Percentiles rank a stretch among this genome's conserved stretches.
Conservation (phyloP, 768 basidiomycete species). For the Suillus alpinus region DNA sequence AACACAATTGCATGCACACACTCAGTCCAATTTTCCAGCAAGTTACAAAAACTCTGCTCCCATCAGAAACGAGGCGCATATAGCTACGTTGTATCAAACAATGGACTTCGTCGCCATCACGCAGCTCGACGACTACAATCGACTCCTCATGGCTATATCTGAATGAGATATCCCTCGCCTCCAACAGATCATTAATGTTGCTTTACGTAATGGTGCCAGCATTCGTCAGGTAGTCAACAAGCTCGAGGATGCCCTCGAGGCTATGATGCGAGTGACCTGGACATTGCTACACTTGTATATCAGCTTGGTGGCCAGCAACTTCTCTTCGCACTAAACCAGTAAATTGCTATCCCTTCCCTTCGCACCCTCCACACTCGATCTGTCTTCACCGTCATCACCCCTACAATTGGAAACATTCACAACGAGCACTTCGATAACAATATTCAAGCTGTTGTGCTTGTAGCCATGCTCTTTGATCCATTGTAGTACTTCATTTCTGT, state of each 20-base stretch:
- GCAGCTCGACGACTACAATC: too few relatives aligned
- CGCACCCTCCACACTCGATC: constrained; percentile 3
- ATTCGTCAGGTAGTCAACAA: background rate
- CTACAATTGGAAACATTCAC: constrained; percentile 8
- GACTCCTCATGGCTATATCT: background rate
- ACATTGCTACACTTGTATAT: constrained; percentile 7
- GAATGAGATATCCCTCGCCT: constrained; percentile 6
- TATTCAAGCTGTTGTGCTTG: constrained; percentile 9
- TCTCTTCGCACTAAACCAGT: constrained; percentile 14
- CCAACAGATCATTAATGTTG: background rate
- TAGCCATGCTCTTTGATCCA: too few relatives aligned
- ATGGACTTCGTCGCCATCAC: background rate
- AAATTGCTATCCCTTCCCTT: constrained; percentile 10
- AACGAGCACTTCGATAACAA: constrained; percentile 6
- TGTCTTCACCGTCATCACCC: constrained; percentile 3
- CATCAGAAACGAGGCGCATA: background rate
- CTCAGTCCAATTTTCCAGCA: background rate
- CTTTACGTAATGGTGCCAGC: constrained; percentile 10
- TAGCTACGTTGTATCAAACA: background rate
- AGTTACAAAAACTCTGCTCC: background rate
- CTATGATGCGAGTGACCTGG: background rate
- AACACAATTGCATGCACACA: background rate
- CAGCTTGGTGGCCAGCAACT: constrained; percentile 8
- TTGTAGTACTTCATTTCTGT: too few relatives aligned
- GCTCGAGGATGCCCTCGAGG: constrained; percentile 6